Conservation (phyloP, 2,329 filamentous ascomycete genomes). For the Lecanosticta acicola region DNA sequence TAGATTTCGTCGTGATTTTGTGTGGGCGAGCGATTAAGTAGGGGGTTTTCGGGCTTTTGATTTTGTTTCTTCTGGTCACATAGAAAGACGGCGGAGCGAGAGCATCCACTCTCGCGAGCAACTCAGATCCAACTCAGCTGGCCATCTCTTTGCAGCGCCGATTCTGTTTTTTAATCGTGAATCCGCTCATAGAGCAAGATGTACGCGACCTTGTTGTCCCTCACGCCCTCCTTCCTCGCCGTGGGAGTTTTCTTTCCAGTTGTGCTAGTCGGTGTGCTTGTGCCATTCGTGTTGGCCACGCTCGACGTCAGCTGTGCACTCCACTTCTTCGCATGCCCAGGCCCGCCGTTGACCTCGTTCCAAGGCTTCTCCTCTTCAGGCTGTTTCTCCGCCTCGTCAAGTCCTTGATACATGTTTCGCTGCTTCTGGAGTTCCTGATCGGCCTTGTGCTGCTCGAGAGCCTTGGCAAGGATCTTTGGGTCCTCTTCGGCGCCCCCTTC, state of each 20-base stretch:
- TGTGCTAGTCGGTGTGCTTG: conserved; percentile 46
- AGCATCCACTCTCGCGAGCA: no score
- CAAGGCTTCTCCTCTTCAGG: conserved; percentile 63
- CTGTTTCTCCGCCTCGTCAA: conserved; percentile 60
- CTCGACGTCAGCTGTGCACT: conserved; percentile 42
- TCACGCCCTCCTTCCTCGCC: conserved; percentile 47
- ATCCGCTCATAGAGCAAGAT: conserved; percentile 78
- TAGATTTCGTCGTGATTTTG: no score
- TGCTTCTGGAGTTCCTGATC: conserved; percentile 36
- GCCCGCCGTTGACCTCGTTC: conserved; percentile 72
- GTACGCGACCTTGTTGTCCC: conserved; percentile 96
- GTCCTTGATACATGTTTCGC: conserved; percentile 67
- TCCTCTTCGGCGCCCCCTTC: conserved; percentile 78
- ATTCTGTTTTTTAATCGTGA: neutral
- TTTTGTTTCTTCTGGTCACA: no score
- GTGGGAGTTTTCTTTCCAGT: conserved; percentile 51
- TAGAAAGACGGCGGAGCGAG: no score
- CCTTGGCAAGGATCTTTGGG: conserved; percentile 60
- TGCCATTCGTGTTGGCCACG: conserved; percentile 52
- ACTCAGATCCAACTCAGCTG: no score
- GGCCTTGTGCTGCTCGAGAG: conserved; percentile 62
- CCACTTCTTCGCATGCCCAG: conserved; percentile 51
- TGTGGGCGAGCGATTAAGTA: neutral
- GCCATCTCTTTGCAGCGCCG: no score
- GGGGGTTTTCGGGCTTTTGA: no score